Percentiles rank a stretch among this genome's conserved stretches.
phyloP scores from a whole-genome alignment of 2,329 filamentous ascomycete species.

The Talaromyces sp. region DNA sequence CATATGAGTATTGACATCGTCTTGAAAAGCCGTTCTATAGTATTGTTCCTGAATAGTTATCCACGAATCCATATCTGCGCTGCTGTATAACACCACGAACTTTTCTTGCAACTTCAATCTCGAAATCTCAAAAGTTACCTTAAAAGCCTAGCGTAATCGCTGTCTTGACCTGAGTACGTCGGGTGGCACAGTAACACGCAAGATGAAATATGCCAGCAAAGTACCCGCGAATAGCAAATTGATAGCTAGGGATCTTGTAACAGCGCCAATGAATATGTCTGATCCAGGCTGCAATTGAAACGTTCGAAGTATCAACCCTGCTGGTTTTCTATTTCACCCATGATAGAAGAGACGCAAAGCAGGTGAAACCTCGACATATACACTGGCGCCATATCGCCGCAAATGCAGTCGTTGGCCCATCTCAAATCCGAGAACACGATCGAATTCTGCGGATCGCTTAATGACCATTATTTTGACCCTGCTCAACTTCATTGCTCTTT shows the following conservation, averaged over 20 bases:
- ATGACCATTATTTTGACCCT: slow-evolving; percentile 9
- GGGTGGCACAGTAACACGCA: neutral
- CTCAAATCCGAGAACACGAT: neutral
- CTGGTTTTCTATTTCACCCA: too few relatives aligned
- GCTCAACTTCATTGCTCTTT: slow-evolving; percentile 62
- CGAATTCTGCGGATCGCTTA: neutral
- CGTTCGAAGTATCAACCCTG: too few relatives aligned
- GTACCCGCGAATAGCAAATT: too few relatives aligned
- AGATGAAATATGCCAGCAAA: too few relatives aligned
- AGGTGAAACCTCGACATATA: neutral
- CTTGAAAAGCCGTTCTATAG: neutral
- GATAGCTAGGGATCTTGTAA: too few relatives aligned
- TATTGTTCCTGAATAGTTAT: neutral
- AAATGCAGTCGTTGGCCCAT: slow-evolving; percentile 23
- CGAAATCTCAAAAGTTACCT: too few relatives aligned
- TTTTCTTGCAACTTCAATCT: too few relatives aligned
- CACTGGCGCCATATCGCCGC: slow-evolving; percentile 22
- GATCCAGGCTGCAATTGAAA: too few relatives aligned
- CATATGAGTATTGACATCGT: neutral
- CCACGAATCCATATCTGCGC: neutral
- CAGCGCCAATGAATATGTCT: too few relatives aligned
- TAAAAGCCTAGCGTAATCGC: neutral
- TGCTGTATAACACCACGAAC: neutral
- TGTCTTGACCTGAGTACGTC: neutral
- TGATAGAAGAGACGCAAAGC: neutral